A percentile compares a stretch with the other conserved stretches of the same genome.
Evolutionary conservation across 1,284 basidiomycete genomes (phyloP).

Genomic region (Neotropicomus parvogracilis): DNA sequence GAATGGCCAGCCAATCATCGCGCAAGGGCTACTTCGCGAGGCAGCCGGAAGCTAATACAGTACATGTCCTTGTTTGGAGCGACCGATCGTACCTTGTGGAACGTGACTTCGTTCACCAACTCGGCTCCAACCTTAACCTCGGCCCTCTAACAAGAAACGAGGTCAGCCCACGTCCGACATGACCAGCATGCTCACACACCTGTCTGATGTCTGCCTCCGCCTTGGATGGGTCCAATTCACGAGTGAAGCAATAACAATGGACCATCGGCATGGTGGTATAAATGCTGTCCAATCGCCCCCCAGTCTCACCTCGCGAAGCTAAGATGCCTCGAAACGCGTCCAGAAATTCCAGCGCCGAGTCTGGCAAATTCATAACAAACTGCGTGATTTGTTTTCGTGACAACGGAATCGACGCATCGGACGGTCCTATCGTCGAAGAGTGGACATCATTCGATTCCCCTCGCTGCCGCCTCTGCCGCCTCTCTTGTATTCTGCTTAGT

Average conservation of each 20-base stretch:
- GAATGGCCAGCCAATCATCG: conserved; percentile 6
- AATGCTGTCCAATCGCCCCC: conserved; percentile 39
- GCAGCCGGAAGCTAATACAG: conserved; percentile 89
- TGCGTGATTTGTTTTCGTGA: conserved; percentile 67
- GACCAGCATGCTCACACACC: conserved; percentile 46
- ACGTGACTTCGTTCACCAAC: conserved; percentile 50
- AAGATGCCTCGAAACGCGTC: conserved; percentile 82
- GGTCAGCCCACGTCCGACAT: conserved; percentile 7
- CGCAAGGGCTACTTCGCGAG: conserved; percentile 52
- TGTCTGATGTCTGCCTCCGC: conserved; percentile 76
- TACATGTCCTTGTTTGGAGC: conserved; percentile 99
- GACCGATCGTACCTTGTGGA: conserved; percentile 88
- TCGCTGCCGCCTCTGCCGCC: conserved; percentile 30
- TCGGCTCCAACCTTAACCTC: conserved; percentile 60
- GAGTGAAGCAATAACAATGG: conserved; percentile 96
- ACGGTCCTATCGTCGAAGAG: conserved; percentile 2
- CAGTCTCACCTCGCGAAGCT: conserved; percentile 34
- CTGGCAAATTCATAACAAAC: conserved; percentile 97
- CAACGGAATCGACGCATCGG: conserved; percentile 11
- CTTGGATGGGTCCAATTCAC: conserved; percentile 67
- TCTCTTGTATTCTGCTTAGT: conserved; percentile 44
- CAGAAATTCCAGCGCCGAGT: conserved; percentile 86
- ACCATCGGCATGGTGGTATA: conserved; percentile 81
- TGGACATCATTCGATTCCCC: conserved; percentile 17
- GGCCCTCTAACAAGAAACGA: conserved; percentile 56